Conservation (phyloP, 805 yeast species). For the Barnettozyma botsteinii region DNA sequence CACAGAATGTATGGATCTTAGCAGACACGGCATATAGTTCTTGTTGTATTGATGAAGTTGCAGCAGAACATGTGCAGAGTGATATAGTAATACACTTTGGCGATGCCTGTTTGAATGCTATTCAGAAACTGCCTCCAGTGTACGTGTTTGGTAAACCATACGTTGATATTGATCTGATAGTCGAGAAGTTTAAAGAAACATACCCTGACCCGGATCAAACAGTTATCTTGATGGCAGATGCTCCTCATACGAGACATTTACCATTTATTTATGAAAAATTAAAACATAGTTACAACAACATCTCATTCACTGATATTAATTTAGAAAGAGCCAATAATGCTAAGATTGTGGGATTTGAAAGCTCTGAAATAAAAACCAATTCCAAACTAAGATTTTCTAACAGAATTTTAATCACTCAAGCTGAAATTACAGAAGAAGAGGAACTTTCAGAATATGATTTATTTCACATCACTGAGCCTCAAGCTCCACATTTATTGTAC, state of each 20-base stretch:
- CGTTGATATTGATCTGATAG: conserved; percentile 38
- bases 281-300: conserved; percentile 26
- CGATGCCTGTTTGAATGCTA: conserved; percentile 84
- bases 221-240: conserved; percentile 67
- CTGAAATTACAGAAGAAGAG: conserved; percentile 26
- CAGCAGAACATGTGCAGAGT: conserved; percentile 86
- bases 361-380: background rate
- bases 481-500: conserved; percentile 71
- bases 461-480: conserved; percentile 69
- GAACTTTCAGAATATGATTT: conserved; percentile 45
- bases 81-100: conserved; percentile 91
- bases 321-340: conserved; percentile 29
- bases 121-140: conserved; percentile 64
- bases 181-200: conserved; percentile 35
- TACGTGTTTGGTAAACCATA: conserved; percentile 74
- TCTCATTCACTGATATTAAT: conserved; percentile 38
- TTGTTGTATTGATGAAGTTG: conserved; percentile 95
- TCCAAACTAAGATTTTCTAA: conserved; percentile 23
- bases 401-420: conserved; percentile 27
- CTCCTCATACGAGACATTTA: conserved; percentile 53
- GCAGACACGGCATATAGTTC: conserved; percentile 96
- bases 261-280: conserved; percentile 32
- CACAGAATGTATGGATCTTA: conserved; percentile 61
- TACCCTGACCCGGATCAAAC: conserved; percentile 37
- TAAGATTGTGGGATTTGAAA: conserved; percentile 36